Percentiles rank a stretch among this genome's conserved stretches.
Evolutionary conservation across 1,284 basidiomycete species (phyloP).

Genomic region (Melanopsichium pennsylvanicum): DNA sequence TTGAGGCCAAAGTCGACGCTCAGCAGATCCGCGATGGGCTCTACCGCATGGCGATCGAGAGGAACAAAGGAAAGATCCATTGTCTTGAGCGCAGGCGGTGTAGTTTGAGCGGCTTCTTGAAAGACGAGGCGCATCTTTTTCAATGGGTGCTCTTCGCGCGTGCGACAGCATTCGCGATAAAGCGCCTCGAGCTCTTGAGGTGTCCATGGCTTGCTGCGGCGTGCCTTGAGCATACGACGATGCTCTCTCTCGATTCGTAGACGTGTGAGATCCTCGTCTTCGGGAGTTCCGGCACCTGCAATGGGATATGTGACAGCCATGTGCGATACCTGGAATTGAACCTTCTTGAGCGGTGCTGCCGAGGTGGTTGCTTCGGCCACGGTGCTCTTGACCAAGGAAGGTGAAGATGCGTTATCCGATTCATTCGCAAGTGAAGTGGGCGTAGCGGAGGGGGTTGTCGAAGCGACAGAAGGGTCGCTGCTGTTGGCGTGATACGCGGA

Average conservation of each 20-base stretch:
- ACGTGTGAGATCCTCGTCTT: constrained; percentile 58
- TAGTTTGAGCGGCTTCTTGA: constrained; percentile 43
- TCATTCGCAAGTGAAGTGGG: constrained; percentile 11
- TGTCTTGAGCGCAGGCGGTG: constrained; percentile 48
- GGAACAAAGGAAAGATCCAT: constrained; percentile 57
- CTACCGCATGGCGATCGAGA: constrained; percentile 50
- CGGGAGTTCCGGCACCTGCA: constrained; percentile 49
- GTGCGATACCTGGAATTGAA: constrained; percentile 59
- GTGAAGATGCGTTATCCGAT: constrained; percentile 1
- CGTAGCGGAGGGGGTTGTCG: constrained; percentile 1
- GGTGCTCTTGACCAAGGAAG: constrained; percentile 18
- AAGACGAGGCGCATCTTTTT: constrained; percentile 61
- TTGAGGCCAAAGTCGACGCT: constrained; percentile 61
- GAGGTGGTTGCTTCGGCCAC: constrained; percentile 32
- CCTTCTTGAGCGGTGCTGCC: constrained; percentile 52
- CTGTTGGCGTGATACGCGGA: constrained; percentile 4
- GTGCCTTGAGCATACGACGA: constrained; percentile 42
- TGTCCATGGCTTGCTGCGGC: constrained; percentile 46
- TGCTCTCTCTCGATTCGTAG: constrained; percentile 58
- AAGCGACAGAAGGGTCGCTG: constrained; percentile 5
- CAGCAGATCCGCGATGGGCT: constrained; percentile 62
- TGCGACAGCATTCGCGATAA: constrained; percentile 63
- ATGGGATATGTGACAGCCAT: constrained; percentile 64
- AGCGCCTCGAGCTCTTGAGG: constrained; percentile 58
- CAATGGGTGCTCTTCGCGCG: constrained; percentile 61